These are phyloP conservation scores for Protea cynaroides DNA, from an alignment of 164 flowering plant genomes.

Conservation along the genomic window DNA sequence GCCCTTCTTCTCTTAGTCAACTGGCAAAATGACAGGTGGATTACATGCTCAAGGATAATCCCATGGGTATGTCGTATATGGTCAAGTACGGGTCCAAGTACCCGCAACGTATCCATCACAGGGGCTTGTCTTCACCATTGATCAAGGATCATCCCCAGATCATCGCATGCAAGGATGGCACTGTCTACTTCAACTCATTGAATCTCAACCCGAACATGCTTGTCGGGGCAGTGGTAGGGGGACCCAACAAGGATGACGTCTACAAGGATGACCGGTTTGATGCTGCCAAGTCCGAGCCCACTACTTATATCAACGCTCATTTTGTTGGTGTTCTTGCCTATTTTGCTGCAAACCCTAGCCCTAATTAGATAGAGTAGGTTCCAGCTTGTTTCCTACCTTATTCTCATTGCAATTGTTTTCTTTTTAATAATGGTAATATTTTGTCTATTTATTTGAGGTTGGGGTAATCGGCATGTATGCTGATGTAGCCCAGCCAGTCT, in stretches of 20 bases:
- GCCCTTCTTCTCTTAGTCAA: constrained; percentile 48
- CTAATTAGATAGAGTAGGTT: too few species aligned
- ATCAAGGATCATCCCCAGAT: constrained; percentile 56
- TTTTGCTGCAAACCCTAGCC: constrained; percentile 64
- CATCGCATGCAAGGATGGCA: constrained; percentile 76
- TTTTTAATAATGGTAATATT: too few species aligned
- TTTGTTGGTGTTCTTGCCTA: constrained; percentile 82
- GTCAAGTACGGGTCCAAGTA: constrained; percentile 67
- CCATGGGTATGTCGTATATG: constrained; percentile 81
- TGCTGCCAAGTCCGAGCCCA: constrained; percentile 78
- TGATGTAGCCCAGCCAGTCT: too few species aligned
- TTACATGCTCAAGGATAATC: constrained; percentile 84
- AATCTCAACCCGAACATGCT: constrained; percentile 65
- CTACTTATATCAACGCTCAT: constrained; percentile 95
- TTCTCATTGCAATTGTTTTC: too few species aligned
- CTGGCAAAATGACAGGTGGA: constrained; percentile 60
- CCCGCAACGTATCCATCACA: constrained; percentile 80
- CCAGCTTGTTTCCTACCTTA: too few species aligned
- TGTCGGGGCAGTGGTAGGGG: constrained; percentile 82
- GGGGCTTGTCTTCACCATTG: constrained; percentile 87
- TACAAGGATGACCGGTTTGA: constrained; percentile 74
- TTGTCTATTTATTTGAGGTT: too few species aligned
- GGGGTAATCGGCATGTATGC: too few species aligned
- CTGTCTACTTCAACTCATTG: constrained; percentile 62
- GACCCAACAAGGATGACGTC: constrained; percentile 73